Evolutionary conservation across 2,329 filamentous ascomycete genomes (phyloP), one percentile per base, ranked within the genome.

Genomic region (Neofusicoccum kwambonambiense): DNA sequence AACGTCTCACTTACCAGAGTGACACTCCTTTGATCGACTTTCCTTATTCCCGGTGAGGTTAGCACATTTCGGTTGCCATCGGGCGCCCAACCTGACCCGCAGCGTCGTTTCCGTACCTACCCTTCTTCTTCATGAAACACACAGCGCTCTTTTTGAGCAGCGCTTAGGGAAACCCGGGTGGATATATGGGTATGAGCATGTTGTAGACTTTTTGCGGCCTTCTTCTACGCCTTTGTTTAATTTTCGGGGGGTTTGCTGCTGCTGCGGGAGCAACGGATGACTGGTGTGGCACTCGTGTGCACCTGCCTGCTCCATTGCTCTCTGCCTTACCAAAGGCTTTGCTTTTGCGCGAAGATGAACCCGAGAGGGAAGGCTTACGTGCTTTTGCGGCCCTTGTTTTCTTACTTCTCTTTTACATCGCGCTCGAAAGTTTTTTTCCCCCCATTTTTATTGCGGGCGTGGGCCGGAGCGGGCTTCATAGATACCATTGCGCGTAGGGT

Each of bases 401-500:
- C 34, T 47, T 17, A 39, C 13, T 19, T 51, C 35, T 50, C 34
- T 27, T 41, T 47, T 22, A 12, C 42, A 35, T 42, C 47, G 47
- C 58, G 39, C 47, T 51, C 58, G 52, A 57, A 34, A 15, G 19
- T n/a, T 15, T 52, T 45, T 45, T 17, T 45, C 27, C 4, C 27
- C 27, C 9, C 42, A 42, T 42, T 42, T 57, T 22, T 47, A 31
- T 35, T 35, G 56, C 44, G 56, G 56, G 56, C 56, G 41, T 60
- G 56, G 27, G 56, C 56, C 56, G 56, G 58, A 51, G 34, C 35
- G 34, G 58, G 58, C 35, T 62, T 62, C 58, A 62, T 62, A 62
- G 58, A 62, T 62, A 62, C 58, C 58, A 62, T 62, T 62, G 47
- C 58, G 58, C 58, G 58, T 62, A 62, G 58, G 58, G 58, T 50